These are phyloP conservation scores for Penicillium bovifimosum DNA, from an alignment of 495 filamentous ascomycete species.

Conservation along the genomic window DNA sequence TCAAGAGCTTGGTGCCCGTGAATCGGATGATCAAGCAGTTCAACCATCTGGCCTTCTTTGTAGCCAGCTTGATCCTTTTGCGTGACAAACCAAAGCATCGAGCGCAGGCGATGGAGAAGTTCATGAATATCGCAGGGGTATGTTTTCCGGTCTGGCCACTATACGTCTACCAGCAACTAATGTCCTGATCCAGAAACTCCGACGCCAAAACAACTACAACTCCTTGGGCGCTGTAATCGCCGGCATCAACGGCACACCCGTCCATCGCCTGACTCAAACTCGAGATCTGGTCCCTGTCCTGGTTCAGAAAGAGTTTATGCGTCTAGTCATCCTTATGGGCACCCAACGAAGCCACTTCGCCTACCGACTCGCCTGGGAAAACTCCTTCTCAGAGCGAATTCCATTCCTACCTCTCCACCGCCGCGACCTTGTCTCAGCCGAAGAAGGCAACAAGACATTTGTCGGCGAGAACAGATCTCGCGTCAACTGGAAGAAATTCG, in stretches of 20 bases:
- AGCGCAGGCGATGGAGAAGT: slow-evolving; percentile 83
- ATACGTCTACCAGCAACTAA: neutral
- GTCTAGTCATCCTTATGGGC: slow-evolving; percentile 87
- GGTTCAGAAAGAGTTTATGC: slow-evolving; percentile 75
- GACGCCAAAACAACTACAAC: slow-evolving; percentile 95
- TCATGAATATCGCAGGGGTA: slow-evolving; percentile 74
- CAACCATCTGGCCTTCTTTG: slow-evolving; percentile 90
- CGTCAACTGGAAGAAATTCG: slow-evolving; percentile 98
- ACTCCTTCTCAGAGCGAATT: slow-evolving; percentile 81
- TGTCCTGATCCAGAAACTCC: slow-evolving; percentile 53
- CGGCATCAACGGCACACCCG: slow-evolving; percentile 80
- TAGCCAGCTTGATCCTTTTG: slow-evolving; percentile 84
- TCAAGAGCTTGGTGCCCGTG: slow-evolving; percentile 75
- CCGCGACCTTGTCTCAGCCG: slow-evolving; percentile 82
- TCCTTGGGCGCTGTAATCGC: slow-evolving; percentile 87
- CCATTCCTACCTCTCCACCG: slow-evolving; percentile 91
- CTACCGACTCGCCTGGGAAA: slow-evolving; percentile 94
- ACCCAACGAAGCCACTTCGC: slow-evolving; percentile 86
- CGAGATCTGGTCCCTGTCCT: slow-evolving; percentile 65
- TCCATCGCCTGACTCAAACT: slow-evolving; percentile 81
- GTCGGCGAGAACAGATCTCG: slow-evolving; percentile 65
- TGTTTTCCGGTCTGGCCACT: slow-evolving; percentile 6
- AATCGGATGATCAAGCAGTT: slow-evolving; percentile 94
- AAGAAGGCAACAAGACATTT: slow-evolving; percentile 88
- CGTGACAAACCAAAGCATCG: slow-evolving; percentile 95